Evolutionary conservation across 176 grass and related monocot genomes (phyloP).

Genomic region (Tuctoria greenei): DNA sequence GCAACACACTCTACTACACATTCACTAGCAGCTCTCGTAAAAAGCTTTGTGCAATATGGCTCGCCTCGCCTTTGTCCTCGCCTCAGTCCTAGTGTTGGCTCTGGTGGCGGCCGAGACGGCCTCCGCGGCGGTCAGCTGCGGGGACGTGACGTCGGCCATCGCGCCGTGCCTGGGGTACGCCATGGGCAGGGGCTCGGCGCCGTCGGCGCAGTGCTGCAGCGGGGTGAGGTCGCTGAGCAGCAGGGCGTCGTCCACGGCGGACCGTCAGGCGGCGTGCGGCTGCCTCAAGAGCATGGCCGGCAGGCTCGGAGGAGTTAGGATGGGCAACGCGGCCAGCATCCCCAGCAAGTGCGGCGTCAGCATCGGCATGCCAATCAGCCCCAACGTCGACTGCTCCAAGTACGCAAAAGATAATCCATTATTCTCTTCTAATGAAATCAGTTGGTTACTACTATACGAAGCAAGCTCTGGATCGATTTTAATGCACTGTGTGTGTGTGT

Average conservation of each 20-base stretch:
- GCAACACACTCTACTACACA: too few species aligned
- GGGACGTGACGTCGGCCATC: conserved; percentile 42
- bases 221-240: conserved; percentile 32
- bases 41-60: neutral
- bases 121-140: conserved; percentile 4
- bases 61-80: neutral
- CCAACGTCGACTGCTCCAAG: neutral
- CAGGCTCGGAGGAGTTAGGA: neutral
- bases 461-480: too few species aligned
- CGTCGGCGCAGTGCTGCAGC: conserved; percentile 41
- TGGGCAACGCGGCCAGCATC: conserved; percentile 29
- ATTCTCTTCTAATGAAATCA: too few species aligned
- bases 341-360: conserved; percentile 32
- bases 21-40: too few species aligned
- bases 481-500: too few species aligned
- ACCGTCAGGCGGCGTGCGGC: conserved; percentile 25
- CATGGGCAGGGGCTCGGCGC: neutral
- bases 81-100: neutral
- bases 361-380: conserved; percentile 33
- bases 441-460: too few species aligned
- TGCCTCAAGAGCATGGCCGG: conserved; percentile 28
- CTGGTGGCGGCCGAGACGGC: neutral
- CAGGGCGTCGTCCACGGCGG: conserved; percentile 26
- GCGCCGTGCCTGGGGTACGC: conserved; percentile 51
- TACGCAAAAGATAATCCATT: too few species aligned